Base-by-base conservation (phyloP, 148 eudicot species). In the Chenopodium formosanum region DNA sequence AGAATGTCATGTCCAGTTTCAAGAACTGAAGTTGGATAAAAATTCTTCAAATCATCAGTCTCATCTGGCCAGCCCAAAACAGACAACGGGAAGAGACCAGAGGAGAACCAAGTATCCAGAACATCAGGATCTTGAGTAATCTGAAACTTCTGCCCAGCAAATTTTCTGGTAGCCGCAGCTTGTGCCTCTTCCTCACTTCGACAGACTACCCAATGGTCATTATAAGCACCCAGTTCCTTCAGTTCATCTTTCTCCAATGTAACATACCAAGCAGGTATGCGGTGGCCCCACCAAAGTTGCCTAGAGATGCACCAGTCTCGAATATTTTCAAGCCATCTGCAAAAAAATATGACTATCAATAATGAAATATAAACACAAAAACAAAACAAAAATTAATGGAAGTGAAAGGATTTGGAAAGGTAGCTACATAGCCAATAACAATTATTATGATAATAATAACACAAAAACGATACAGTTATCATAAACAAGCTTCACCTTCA, bases 251-350 rank as follows among this genome's bases (percentile, higher is more conserved):
- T 90, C 81, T 94, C 94, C 80, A 96, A 87, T 16, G 91, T 85
- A 69, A 89, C 98, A 84, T 94, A 96, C 97, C 98, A 96, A 69
- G 97, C 98, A 86, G 99, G 99, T 83, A 96, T 76, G 29, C 94
- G 92, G 67, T 96, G 99, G 77, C 98, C 99, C 99, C 99, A 94
- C 99, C 99, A 96, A 79, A 96, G 97, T 84, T 96, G 99, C 89
- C 98, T 91, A 79, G 98, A 96, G 64, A 96, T 82, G 80, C 99
- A 96, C 99, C 99, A 92, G 85, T 96, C 98, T 69, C 97, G 95
- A 81, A 94, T 96, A 72, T 92, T 94, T 82, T 92, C 97, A 76
- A 96, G 99, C 99, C 99, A 96, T 83, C 99, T 96, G 92, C 53
- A 63, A 81, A 34, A 34, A 31, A 40, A 16, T 46, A 40, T 48